Evolutionary conservation across 2,329 filamentous ascomycete genomes (phyloP).

Genomic region (Microcyclospora pomicola): DNA sequence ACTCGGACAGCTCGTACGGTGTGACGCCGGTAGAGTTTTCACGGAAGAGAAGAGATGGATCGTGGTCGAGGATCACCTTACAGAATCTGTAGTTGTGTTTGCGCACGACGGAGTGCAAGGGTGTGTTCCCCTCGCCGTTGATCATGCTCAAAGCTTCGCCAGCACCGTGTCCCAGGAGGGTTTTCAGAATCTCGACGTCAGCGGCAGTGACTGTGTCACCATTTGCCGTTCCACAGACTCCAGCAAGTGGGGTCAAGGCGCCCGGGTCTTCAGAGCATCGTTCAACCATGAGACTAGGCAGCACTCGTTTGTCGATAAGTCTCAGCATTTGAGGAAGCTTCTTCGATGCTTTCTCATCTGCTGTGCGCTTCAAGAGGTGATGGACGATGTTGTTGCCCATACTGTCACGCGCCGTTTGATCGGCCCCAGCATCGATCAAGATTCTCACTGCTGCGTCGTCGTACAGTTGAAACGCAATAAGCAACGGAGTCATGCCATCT

Average conservation of each 20-base stretch:
- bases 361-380: conserved; percentile 26
- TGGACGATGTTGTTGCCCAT: conserved; percentile 57
- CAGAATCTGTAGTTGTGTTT: conserved; percentile 31
- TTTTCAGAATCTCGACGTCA: conserved; percentile 2
- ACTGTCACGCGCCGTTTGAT: conserved; percentile 46
- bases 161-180: conserved; percentile 23
- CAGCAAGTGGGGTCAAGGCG: conserved; percentile 46
- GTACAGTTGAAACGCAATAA: conserved; percentile 48
- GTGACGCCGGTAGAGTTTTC: conserved; percentile 69
- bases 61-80: conserved; percentile 41
- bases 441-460: conserved; percentile 42
- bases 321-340: conserved; percentile 34
- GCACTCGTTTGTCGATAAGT: conserved; percentile 44
- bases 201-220: conserved; percentile 22
- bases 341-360: conserved; percentile 1
- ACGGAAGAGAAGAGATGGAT: conserved; percentile 47
- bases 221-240: no score
- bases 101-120: conserved; percentile 44
- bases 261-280: conserved; percentile 39
- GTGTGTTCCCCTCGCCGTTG: conserved; percentile 51
- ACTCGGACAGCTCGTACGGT: conserved; percentile 52
- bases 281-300: conserved; percentile 45
- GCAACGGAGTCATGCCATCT: conserved; percentile 51
- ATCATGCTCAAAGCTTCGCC: conserved; percentile 43
- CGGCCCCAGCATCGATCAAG: conserved; percentile 54